A percentile compares a stretch with the other conserved stretches of the same genome.
phyloP scores from a whole-genome alignment of 331 rosid genomes.

The Erythrophleum ivorense region DNA sequence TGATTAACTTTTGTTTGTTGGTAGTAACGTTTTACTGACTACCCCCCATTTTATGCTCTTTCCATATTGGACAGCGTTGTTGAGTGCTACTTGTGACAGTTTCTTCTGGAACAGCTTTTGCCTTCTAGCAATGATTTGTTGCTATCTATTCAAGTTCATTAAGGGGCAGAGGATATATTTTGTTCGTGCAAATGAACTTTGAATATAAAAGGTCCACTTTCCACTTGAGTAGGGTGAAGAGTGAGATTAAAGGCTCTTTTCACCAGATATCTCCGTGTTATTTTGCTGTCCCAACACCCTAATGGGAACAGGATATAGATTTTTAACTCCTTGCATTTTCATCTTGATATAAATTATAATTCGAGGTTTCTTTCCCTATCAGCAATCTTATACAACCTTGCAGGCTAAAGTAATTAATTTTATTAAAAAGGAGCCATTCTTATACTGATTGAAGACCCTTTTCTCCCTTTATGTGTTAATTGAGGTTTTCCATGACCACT shows the following conservation, averaged over 20 bases:
- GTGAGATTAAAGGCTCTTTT: slow-evolving; percentile 8
- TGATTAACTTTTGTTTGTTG: slow-evolving; percentile 1
- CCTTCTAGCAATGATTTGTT: not conserved
- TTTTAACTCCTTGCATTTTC: not conserved
- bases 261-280: not conserved
- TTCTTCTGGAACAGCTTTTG: not conserved
- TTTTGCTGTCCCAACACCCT: not conserved
- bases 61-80: not conserved
- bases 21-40: slow-evolving; percentile 1
- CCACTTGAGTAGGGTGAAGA: not conserved
- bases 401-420: slow-evolving; percentile 7
- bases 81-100: not conserved
- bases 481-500: not conserved
- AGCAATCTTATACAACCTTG: not conserved
- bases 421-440: slow-evolving; percentile 14
- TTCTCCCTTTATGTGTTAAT: not conserved
- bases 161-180: not conserved
- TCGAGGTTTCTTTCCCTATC: slow-evolving; percentile 5
- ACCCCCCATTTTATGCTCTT: not conserved
- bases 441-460: not conserved
- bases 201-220: not conserved
- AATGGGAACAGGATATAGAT: not conserved
- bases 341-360: not conserved
- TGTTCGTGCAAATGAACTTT: not conserved
- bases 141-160: not conserved